Percentiles rank a stretch among this genome's conserved stretches.
Evolutionary conservation across 345 rosid genomes (phyloP).

Genomic region (Cardamine occulta): DNA sequence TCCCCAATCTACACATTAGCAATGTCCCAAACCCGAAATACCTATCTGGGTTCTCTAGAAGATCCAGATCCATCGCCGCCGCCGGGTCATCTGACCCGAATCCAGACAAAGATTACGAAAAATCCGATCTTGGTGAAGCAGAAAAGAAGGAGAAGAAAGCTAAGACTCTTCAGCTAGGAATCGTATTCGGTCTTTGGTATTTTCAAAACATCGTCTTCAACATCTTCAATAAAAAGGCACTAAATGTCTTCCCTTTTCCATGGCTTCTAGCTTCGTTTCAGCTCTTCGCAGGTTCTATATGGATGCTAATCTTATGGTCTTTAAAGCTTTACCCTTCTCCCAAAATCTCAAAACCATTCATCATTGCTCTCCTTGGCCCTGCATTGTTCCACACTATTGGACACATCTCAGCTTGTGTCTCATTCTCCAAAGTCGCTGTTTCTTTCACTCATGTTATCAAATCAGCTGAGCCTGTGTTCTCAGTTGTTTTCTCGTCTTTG

Average conservation of each 20-base stretch:
- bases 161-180: slow-evolving; percentile 65
- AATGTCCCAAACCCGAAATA: slow-evolving; percentile 22
- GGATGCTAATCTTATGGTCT: slow-evolving; percentile 91
- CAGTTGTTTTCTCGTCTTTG: slow-evolving; percentile 86
- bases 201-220: slow-evolving; percentile 92
- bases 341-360: slow-evolving; percentile 77
- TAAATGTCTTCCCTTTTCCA: slow-evolving; percentile 88
- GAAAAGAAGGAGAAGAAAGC: slow-evolving; percentile 40
- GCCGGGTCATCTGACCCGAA: slow-evolving; percentile 51
- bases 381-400: slow-evolving; percentile 96
- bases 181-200: slow-evolving; percentile 90
- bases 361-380: slow-evolving; percentile 90
- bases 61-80: slow-evolving; percentile 48
- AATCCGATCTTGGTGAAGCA: slow-evolving; percentile 6
- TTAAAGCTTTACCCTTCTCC: slow-evolving; percentile 82
- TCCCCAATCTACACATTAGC: slow-evolving; percentile 48
- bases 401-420: slow-evolving; percentile 95
- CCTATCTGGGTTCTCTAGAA: slow-evolving; percentile 44
- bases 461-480: slow-evolving; percentile 96
- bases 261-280: slow-evolving; percentile 98
- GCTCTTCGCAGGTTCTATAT: slow-evolving; percentile 84
- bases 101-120: slow-evolving; percentile 48
- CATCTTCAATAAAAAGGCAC: slow-evolving; percentile 87
- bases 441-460: slow-evolving; percentile 98
- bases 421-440: slow-evolving; percentile 97